Base-by-base conservation (phyloP, 371 early-diverging fungal genomes). In the Mortierella sp. region DNA sequence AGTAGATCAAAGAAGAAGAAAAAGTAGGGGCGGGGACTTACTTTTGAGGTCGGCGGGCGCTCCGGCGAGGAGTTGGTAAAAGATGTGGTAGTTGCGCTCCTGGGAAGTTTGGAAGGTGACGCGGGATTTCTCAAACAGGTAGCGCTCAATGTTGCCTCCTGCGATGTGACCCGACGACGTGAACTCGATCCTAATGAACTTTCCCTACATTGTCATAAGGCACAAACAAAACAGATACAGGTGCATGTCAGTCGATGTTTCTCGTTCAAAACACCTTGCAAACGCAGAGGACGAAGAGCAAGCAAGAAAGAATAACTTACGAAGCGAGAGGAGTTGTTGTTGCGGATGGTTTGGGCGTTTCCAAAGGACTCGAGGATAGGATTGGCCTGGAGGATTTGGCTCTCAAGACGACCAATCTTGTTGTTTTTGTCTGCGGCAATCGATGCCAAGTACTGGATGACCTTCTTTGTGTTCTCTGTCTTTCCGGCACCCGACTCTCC, bases 401-500 rank as follows among this genome's bases (percentile, higher is more conserved):
- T 93, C 87, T 99, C 99, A 35, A 99, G 91, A 65, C 88, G 90
- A 58, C 93, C 91, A 51, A 83, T 88, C 56, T 86, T 75, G 77
- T 90, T 78, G 68, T 77, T 81, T 77, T 88, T 74, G 82, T 79
- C 82, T 43, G 94, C 90, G 3, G 99, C 98, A 49, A 98, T 95
- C 2, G 96, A 92, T 0, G 99, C 96, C 70, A 99, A 90, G 89
- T 99, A 99, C 86, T 99, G 98, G 74, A 99, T 99, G n/a, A 99
- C 99, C 80, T 98, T 98, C 84, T 99, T 99, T 27, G 99, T 99
- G 89, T 99, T 99, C 89, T 99, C 99, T 12, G 99, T 99, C 90
- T 99, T 99, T 73, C 99, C 99, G 41, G 99, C 99, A 54, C 99
- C 99, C 32, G 99, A 99, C 91, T 99, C 99, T 78, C 99, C 99